phyloP scores from a whole-genome alignment of 2,329 filamentous ascomycete species.

The Diaporthe longicolla region DNA sequence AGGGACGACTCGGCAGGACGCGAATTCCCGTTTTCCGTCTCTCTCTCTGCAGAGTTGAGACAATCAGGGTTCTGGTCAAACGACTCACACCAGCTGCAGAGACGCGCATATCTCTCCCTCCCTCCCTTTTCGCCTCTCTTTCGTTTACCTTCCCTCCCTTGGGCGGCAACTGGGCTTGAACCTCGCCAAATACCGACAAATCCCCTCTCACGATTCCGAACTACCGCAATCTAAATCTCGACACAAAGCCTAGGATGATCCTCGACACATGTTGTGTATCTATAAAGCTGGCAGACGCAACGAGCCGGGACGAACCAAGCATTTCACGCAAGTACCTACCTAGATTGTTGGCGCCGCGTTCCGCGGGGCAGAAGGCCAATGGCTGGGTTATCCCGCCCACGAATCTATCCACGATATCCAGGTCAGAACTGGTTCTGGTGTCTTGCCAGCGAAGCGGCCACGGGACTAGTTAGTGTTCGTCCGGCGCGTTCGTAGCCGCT shows the following conservation, averaged over 20 bases:
- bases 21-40: too few species aligned
- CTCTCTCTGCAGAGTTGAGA: conserved; percentile 18
- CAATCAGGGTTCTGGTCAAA: neutral
- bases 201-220: conserved; percentile 14
- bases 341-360: neutral
- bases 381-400: conserved; percentile 14
- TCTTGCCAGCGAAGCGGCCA: conserved; percentile 15
- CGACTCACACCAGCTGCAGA: neutral
- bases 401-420: neutral
- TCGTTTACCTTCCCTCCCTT: neutral
- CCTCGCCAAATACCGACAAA: conserved; percentile 5
- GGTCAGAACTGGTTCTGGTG: neutral
- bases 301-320: conserved; percentile 9
- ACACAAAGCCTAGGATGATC: neutral
- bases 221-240: conserved; percentile 3
- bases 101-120: too few species aligned
- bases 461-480: conserved; percentile 22
- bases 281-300: neutral
- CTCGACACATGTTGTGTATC: neutral
- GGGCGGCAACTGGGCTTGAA: conserved; percentile 1
- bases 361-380: neutral
- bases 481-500: neutral
- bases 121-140: neutral
- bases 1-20: neutral
- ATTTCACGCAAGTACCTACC: neutral